Evolutionary conservation across 169 alveolate species (phyloP).

Genomic region (Cryptosporidium sp.): DNA sequence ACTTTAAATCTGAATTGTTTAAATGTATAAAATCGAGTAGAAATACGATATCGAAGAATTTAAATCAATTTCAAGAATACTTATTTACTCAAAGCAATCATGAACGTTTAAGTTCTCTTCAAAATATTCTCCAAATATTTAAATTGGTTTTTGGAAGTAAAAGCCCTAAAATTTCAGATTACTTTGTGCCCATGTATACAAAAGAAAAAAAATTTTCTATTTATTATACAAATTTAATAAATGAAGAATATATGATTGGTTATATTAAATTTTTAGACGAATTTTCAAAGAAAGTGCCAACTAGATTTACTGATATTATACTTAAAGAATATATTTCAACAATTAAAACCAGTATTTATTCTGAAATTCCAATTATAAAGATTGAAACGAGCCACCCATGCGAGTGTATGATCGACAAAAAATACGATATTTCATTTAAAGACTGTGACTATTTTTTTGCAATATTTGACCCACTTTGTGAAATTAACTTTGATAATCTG

Average conservation of each 20-base stretch:
- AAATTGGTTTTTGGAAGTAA: constrained; percentile 32
- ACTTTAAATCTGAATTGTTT: not conserved
- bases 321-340: constrained; percentile 5
- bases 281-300: not conserved
- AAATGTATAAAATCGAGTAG: constrained; percentile 18
- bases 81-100: not conserved
- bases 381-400: constrained; percentile 77
- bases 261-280: not conserved
- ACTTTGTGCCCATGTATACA: constrained; percentile 20
- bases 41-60: not conserved
- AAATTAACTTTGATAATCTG: constrained; percentile 70
- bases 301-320: not conserved
- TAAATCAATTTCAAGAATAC: not conserved
- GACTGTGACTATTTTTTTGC: constrained; percentile 73
- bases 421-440: constrained; percentile 37
- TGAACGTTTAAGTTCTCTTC: not conserved
- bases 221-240: not conserved
- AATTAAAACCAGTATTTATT: not conserved
- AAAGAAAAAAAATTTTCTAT: not conserved
- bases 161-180: constrained; percentile 9
- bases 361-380: constrained; percentile 43
- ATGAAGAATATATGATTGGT: constrained; percentile 6
- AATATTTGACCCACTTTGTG: constrained; percentile 77
- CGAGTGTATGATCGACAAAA: constrained; percentile 41
- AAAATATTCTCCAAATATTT: constrained; percentile 4